phyloP scores from a whole-genome alignment of 2,329 filamentous ascomycete species.

The Chlorencoelia australis region DNA sequence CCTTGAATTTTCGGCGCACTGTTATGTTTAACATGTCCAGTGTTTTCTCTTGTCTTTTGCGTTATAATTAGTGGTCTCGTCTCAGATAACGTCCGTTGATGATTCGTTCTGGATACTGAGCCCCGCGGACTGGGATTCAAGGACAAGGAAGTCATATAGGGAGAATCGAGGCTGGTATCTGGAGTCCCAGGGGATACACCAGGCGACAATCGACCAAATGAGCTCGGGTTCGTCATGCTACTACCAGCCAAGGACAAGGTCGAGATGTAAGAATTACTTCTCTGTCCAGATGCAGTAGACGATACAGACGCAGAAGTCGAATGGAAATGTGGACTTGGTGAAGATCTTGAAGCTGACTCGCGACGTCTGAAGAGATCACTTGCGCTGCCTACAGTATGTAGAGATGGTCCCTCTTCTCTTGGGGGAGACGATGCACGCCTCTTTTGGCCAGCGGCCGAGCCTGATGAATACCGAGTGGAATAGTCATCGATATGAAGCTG shows the following conservation, averaged over 20 bases:
- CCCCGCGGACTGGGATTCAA: constrained; percentile 29
- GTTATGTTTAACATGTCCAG: constrained; percentile 31
- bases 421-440: constrained; percentile 53
- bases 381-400: constrained; percentile 26
- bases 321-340: constrained; percentile 44
- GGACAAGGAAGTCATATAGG: constrained; percentile 39
- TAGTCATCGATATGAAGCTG: constrained; percentile 44
- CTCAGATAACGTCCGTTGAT: constrained; percentile 30
- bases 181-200: constrained; percentile 38
- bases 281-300: constrained; percentile 51
- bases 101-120: constrained; percentile 26
- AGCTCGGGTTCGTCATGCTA: constrained; percentile 55
- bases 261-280: constrained; percentile 53
- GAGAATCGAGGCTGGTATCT: constrained; percentile 35
- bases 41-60: constrained; percentile 38
- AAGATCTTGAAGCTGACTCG: constrained; percentile 43
- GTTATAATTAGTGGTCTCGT: constrained; percentile 29
- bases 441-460: constrained; percentile 43
- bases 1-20: constrained; percentile 44
- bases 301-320: constrained; percentile 52
- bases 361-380: constrained; percentile 27
- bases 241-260: constrained; percentile 48
- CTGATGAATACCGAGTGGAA: constrained; percentile 26
- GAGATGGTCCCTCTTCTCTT: constrained; percentile 35
- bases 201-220: constrained; percentile 50